Percentiles rank a stretch among this genome's conserved stretches.
phyloP scores from a whole-genome alignment of 164 flowering plant genomes.

The Nelumbo lutea region DNA sequence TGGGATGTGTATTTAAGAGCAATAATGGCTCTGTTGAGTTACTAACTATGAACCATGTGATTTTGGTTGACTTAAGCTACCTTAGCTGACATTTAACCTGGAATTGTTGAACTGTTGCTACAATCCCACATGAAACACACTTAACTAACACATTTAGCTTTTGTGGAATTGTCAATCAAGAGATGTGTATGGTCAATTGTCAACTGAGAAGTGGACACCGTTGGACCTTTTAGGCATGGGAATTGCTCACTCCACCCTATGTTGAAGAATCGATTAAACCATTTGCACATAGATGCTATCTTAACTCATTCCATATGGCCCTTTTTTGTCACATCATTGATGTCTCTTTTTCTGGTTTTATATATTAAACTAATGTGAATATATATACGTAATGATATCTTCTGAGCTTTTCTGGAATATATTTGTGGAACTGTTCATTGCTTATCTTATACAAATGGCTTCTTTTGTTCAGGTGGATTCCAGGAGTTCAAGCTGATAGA shows the following conservation, averaged over 20 bases:
- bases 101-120: too few species aligned
- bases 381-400: neutral
- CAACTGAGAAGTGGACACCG: too few species aligned
- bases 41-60: neutral
- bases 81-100: too few species aligned
- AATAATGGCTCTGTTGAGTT: neutral
- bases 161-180: too few species aligned
- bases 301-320: neutral
- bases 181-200: too few species aligned
- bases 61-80: neutral
- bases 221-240: too few species aligned
- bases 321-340: neutral
- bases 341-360: neutral
- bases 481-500: constrained; percentile 79
- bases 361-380: neutral
- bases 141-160: too few species aligned
- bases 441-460: neutral
- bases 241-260: too few species aligned
- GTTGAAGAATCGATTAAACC: too few species aligned
- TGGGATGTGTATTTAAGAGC: neutral
- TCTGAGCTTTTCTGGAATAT: neutral
- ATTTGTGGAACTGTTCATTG: neutral
- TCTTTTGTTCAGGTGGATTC: constrained; percentile 59
- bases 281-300: too few species aligned
- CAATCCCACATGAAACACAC: too few species aligned